Base-by-base conservation (phyloP, 441 rosid species). In the Lepidium campestre region DNA sequence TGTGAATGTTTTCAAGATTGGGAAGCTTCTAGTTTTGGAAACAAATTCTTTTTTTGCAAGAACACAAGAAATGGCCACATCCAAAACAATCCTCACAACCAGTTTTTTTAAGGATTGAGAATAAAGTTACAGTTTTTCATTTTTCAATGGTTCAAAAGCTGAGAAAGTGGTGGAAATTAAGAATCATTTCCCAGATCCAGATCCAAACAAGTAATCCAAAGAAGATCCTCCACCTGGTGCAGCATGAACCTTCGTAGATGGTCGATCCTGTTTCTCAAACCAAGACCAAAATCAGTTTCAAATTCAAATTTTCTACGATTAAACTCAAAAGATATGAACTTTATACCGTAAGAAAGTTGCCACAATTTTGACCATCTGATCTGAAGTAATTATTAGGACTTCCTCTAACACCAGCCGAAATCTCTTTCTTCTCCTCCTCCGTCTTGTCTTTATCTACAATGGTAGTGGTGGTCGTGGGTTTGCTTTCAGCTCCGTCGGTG, bases 151-250 rank as follows among this genome's bases (percentile, higher is more conserved):
- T 7, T 22, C 47, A 61, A 61, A 52, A 23, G 56, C 23, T 42
- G 62, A 45, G 31, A 7, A 35, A 8, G 19, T 58, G 5, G 61
- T 41, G 61, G n/a, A 25, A 11, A 34, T 19, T 57, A 49, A 32
- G 9, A 47, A 25, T 74, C 66, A 74, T 54, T 74, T 57, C 7
- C 72, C 22, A 11, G 67, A 58, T n/a, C 27, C 71, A 65, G 76
- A 81, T 6, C 95, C 88, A 49, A 88, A 83, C 56, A 86, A 85
- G 69, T 86, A 88, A 32, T 71, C 85, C 13, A 88, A 73, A 40
- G 92, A 86, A 57, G 92, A 88, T 73, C 87, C 85, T 23, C 90
- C 95, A 7, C 91, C 95, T 0, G 91, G 88, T 44, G 90, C 88
- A 41, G 87, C 82, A 73, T 82, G 87, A 71, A 88, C 88, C 66